These are phyloP conservation scores for Aspergillus ustus DNA, from an alignment of 2,329 filamentous ascomycete genomes.

Conservation along the genomic window DNA sequence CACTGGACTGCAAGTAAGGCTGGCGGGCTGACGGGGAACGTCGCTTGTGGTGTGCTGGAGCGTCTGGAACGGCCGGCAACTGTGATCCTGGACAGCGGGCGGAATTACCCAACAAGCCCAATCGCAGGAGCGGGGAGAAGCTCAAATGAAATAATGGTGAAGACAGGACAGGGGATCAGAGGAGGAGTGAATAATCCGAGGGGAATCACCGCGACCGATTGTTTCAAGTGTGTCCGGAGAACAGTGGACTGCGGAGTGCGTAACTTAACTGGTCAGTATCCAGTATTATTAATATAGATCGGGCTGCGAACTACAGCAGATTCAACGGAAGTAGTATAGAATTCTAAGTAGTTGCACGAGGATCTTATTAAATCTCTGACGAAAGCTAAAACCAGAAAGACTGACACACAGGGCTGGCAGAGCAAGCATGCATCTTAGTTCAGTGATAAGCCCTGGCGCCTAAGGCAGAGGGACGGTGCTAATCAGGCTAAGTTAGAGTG, in stretches of 20 bases:
- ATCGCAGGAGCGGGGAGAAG: constrained; percentile 25
- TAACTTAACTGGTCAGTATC: constrained; percentile 1
- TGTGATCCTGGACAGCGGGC: constrained; percentile 29
- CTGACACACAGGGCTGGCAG: not conserved
- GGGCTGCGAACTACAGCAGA: not conserved
- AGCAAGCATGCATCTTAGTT: not conserved
- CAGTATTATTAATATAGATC: constrained; percentile 15
- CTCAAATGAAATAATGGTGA: constrained; percentile 3
- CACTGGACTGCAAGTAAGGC: constrained; percentile 23
- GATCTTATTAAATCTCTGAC: not conserved
- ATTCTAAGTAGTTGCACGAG: not conserved
- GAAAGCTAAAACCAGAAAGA: not conserved
- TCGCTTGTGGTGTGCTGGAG: constrained; percentile 28
- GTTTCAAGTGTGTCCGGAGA: constrained; percentile 19
- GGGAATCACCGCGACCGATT: constrained; percentile 17
- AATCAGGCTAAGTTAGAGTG: not conserved
- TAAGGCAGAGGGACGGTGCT: not conserved
- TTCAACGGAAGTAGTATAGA: not conserved
- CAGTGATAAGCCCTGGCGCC: not conserved
- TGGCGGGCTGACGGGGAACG: constrained; percentile 24
- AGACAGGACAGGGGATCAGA: constrained; percentile 17
- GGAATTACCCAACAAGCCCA: constrained; percentile 30
- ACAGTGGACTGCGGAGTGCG: constrained; percentile 9
- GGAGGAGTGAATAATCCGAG: constrained; percentile 15
- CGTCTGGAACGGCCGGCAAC: constrained; percentile 33